Conservation (phyloP, 805 yeast species). For the Pichia membranifaciens region DNA sequence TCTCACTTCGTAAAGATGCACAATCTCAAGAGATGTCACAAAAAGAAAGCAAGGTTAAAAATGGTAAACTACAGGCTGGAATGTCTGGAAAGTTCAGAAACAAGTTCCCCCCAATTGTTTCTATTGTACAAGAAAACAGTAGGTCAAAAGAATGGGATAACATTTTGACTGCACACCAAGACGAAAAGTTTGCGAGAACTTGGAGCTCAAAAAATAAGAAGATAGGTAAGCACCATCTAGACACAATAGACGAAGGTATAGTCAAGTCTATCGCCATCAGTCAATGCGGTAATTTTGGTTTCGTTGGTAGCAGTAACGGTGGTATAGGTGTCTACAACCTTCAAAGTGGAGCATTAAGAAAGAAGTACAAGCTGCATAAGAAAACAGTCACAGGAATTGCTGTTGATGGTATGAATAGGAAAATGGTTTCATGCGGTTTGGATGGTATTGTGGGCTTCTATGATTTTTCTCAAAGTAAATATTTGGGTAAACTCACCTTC, state of each 20-base stretch:
- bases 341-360: slow-evolving; percentile 83
- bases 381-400: slow-evolving; percentile 84
- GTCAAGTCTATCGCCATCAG: slow-evolving; percentile 76
- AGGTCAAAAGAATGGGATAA: slow-evolving; percentile 93
- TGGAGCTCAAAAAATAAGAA: slow-evolving; percentile 81
- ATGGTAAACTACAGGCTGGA: slow-evolving; percentile 53
- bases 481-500: slow-evolving; percentile 58
- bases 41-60: slow-evolving; percentile 41
- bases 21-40: slow-evolving; percentile 94
- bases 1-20: slow-evolving; percentile 90
- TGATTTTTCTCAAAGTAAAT: slow-evolving; percentile 69
- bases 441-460: slow-evolving; percentile 88
- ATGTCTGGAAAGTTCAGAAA: slow-evolving; percentile 46
- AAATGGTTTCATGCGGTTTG: slow-evolving; percentile 79
- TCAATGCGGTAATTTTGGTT: slow-evolving; percentile 91
- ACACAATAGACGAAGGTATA: slow-evolving; percentile 70
- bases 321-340: slow-evolving; percentile 80
- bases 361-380: slow-evolving; percentile 63
- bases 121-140: slow-evolving; percentile 65
- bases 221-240: slow-evolving; percentile 66
- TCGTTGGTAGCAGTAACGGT: slow-evolving; percentile 86
- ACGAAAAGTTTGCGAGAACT: slow-evolving; percentile 77
- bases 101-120: slow-evolving; percentile 70
- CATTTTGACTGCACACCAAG: slow-evolving; percentile 80
- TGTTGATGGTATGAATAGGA: slow-evolving; percentile 83